phyloP scores from a whole-genome alignment of 176 grass and related monocot genomes.

The Triticum monococcum region DNA sequence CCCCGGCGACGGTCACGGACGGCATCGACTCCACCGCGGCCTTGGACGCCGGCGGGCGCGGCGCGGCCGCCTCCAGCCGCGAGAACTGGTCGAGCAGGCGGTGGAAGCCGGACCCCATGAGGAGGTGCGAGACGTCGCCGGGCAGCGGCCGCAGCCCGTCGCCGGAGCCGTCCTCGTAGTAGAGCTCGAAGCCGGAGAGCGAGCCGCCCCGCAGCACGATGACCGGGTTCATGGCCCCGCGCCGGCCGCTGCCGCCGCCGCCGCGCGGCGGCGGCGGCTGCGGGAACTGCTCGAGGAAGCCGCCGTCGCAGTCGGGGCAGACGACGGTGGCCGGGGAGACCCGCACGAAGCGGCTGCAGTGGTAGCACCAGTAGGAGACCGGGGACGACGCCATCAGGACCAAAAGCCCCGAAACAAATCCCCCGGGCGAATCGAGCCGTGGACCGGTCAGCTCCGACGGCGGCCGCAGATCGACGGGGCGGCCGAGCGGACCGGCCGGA shows the following conservation, averaged over 20 bases:
- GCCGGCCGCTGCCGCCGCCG: slow-evolving; percentile 47
- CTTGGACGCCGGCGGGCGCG: slow-evolving; percentile 72
- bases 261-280: slow-evolving; percentile 31
- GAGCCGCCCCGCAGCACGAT: slow-evolving; percentile 74
- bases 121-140: slow-evolving; percentile 61
- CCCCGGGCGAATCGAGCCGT: slow-evolving; percentile 4
- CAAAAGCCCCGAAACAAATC: not conserved
- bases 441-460: not conserved
- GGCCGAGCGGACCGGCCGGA: no score
- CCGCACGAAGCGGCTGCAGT: slow-evolving; percentile 71
- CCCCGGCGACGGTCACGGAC: slow-evolving; percentile 31
- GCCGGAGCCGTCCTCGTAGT: slow-evolving; percentile 72
- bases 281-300: slow-evolving; percentile 74
- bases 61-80: slow-evolving; percentile 49
- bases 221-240: slow-evolving; percentile 66
- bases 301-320: slow-evolving; percentile 74
- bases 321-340: slow-evolving; percentile 48
- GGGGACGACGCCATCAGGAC: slow-evolving; percentile 52
- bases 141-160: slow-evolving; percentile 64
- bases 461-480: slow-evolving; percentile 14
- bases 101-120: slow-evolving; percentile 72
- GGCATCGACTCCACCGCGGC: slow-evolving; percentile 69
- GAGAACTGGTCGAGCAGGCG: slow-evolving; percentile 78
- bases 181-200: slow-evolving; percentile 62
- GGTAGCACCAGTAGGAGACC: slow-evolving; percentile 77